Conservation (phyloP, 305 asterid species). For the Andrographis paniculata region DNA sequence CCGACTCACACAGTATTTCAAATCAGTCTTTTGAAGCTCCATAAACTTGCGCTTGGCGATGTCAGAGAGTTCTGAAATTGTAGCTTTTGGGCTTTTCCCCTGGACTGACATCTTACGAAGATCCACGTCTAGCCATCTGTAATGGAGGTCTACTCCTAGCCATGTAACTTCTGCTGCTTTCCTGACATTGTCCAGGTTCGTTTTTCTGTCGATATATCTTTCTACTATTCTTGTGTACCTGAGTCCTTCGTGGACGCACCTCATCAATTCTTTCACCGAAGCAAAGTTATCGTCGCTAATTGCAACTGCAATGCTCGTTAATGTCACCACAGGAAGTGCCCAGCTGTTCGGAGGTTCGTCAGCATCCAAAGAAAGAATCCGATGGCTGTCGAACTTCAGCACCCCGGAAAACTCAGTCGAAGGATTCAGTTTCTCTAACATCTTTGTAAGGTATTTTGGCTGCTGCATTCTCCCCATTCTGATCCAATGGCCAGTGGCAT, state of each 20-base stretch:
- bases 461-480: slow-evolving; percentile 47
- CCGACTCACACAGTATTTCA: slow-evolving; percentile 28
- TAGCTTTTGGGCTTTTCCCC: slow-evolving; percentile 31
- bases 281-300: slow-evolving; percentile 24
- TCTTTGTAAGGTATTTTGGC: slow-evolving; percentile 44
- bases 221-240: slow-evolving; percentile 39
- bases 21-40: slow-evolving; percentile 34
- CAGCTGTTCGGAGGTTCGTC: slow-evolving; percentile 74
- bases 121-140: slow-evolving; percentile 63
- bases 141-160: slow-evolving; percentile 41
- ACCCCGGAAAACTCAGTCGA: slow-evolving; percentile 48
- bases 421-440: slow-evolving; percentile 42
- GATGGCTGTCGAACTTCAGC: slow-evolving; percentile 40
- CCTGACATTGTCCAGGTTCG: slow-evolving; percentile 32
- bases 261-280: slow-evolving; percentile 31
- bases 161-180: slow-evolving; percentile 63
- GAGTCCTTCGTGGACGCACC: slow-evolving; percentile 47
- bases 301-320: slow-evolving; percentile 74
- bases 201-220: slow-evolving; percentile 31
- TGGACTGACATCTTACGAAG: slow-evolving; percentile 34
- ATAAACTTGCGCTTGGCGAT: slow-evolving; percentile 42
- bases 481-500: slow-evolving; percentile 46
- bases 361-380: slow-evolving; percentile 45
- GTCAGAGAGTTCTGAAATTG: slow-evolving; percentile 43
- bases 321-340: slow-evolving; percentile 84